Evolutionary conservation across 177 flowering plant genomes (phyloP).

Genomic region (Tripterygium wilfordii): DNA sequence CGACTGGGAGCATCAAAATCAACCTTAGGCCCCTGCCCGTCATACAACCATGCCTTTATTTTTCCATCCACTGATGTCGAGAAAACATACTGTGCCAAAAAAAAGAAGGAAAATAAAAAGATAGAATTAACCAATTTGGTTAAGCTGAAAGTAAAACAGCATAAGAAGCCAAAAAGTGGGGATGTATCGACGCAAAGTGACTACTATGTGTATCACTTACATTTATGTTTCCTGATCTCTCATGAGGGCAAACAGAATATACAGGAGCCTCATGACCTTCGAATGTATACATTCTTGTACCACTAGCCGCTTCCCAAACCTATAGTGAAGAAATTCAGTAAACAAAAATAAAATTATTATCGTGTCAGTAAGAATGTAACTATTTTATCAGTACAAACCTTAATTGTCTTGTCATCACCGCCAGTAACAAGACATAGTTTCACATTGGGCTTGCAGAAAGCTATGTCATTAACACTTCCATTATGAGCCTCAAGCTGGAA

Average conservation of each 20-base stretch:
- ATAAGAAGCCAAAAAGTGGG: too few species aligned
- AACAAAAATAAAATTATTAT: neutral
- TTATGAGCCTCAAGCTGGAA: slow-evolving; percentile 38
- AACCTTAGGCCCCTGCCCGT: slow-evolving; percentile 9
- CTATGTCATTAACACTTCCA: slow-evolving; percentile 38
- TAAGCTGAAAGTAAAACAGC: too few species aligned
- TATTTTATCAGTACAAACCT: slow-evolving; percentile 17
- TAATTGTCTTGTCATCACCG: slow-evolving; percentile 41
- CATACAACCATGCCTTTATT: slow-evolving; percentile 25
- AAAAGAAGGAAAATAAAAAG: neutral
- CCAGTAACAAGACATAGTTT: slow-evolving; percentile 28
- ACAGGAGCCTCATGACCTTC: slow-evolving; percentile 57
- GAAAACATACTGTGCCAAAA: slow-evolving; percentile 14
- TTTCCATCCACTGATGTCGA: slow-evolving; percentile 21
- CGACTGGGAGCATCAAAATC: slow-evolving; percentile 23
- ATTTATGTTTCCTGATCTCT: slow-evolving; percentile 15
- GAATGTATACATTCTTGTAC: slow-evolving; percentile 26
- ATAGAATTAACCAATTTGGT: too few species aligned
- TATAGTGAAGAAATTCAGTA: slow-evolving; percentile 4
- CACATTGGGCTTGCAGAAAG: slow-evolving; percentile 20
- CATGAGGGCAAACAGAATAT: slow-evolving; percentile 41
- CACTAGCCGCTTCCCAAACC: slow-evolving; percentile 51
- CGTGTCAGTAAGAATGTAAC: neutral
- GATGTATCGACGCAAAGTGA: neutral
- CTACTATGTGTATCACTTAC: slow-evolving; percentile 12